These are phyloP conservation scores for Phytophthora pini DNA, from an alignment of 352 stramenopile genomes.

Conservation along the genomic window DNA sequence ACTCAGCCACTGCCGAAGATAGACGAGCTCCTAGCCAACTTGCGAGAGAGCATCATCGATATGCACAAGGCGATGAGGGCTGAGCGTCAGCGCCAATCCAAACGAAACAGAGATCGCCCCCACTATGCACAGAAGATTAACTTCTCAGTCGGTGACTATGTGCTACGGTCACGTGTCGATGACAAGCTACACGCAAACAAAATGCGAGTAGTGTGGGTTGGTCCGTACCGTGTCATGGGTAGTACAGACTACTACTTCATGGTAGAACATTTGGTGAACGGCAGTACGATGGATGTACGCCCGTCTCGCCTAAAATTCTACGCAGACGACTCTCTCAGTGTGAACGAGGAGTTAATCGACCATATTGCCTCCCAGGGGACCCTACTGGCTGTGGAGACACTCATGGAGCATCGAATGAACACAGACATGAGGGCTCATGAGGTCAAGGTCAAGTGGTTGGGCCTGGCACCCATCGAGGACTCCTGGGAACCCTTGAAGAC, in stretches of 20 bases:
- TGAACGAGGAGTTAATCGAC: slow-evolving; percentile 2
- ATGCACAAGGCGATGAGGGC: slow-evolving; percentile 22
- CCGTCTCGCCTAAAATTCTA: slow-evolving; percentile 12
- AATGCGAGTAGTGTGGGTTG: slow-evolving; percentile 36
- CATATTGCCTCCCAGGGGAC: slow-evolving; percentile 12
- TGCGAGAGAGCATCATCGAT: neutral
- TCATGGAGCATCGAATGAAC: slow-evolving; percentile 2
- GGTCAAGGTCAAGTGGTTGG: slow-evolving; percentile 6
- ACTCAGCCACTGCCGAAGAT: neutral
- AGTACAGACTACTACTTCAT: slow-evolving; percentile 25
- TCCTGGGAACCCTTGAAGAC: slow-evolving; percentile 9
- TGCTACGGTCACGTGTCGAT: slow-evolving; percentile 26
- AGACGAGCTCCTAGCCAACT: neutral
- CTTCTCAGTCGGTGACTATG: slow-evolving; percentile 35
- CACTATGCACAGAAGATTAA: slow-evolving; percentile 11
- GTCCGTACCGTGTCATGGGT: slow-evolving; percentile 29
- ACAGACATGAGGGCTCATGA: slow-evolving; percentile 1
- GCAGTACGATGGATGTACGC: slow-evolving; percentile 4
- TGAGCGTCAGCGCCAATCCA: slow-evolving; percentile 4
- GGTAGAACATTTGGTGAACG: slow-evolving; percentile 5
- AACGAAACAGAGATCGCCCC: neutral
- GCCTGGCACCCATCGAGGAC: slow-evolving; percentile 2
- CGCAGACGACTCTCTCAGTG: slow-evolving; percentile 3
- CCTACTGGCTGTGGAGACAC: slow-evolving; percentile 1
- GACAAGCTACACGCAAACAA: slow-evolving; percentile 29